These are phyloP conservation scores for Vitis rupestris DNA, from an alignment of 164 flowering plant species.

Conservation along the genomic window DNA sequence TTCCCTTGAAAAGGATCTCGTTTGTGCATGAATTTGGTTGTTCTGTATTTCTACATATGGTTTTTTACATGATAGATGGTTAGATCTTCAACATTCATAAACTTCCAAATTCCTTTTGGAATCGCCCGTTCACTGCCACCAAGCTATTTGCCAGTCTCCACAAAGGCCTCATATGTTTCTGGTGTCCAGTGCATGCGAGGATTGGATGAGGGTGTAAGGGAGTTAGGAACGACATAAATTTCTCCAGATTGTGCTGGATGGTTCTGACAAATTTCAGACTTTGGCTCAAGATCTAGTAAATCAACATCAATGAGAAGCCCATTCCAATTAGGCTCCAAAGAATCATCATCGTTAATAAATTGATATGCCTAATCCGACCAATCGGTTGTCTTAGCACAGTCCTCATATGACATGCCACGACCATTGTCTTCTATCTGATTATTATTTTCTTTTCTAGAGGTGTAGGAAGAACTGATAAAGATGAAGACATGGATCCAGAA, in stretches of 20 bases:
- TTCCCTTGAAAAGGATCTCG: no score
- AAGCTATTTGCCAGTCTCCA: conserved; percentile 59
- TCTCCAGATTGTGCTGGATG: conserved; percentile 20
- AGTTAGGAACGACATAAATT: conserved; percentile 10
- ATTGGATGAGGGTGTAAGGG: conserved; percentile 25
- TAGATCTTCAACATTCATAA: conserved; percentile 67
- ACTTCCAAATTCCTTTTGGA: conserved; percentile 69
- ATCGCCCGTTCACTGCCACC: conserved; percentile 85
- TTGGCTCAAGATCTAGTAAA: conserved; percentile 22
- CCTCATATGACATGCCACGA: conserved; percentile 22
- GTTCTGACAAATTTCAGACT: conserved; percentile 28
- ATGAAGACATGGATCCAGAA: conserved; percentile 27
- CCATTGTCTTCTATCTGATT: conserved; percentile 16
- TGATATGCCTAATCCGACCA: conserved; percentile 45
- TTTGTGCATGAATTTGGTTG: conserved; percentile 40
- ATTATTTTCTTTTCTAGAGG: conserved; percentile 16
- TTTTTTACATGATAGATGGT: conserved; percentile 85
- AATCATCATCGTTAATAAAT: conserved; percentile 33
- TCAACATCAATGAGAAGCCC: conserved; percentile 29
- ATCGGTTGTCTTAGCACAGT: conserved; percentile 23
- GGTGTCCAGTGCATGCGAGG: conserved; percentile 75
- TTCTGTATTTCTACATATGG: conserved; percentile 77
- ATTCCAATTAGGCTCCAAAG: conserved; percentile 36
- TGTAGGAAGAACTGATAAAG: conserved; percentile 23
- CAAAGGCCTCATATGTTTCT: conserved; percentile 75